Evolutionary conservation across 2,329 filamentous ascomycete genomes (phyloP).

Genomic region (Alternaria arbusti): DNA sequence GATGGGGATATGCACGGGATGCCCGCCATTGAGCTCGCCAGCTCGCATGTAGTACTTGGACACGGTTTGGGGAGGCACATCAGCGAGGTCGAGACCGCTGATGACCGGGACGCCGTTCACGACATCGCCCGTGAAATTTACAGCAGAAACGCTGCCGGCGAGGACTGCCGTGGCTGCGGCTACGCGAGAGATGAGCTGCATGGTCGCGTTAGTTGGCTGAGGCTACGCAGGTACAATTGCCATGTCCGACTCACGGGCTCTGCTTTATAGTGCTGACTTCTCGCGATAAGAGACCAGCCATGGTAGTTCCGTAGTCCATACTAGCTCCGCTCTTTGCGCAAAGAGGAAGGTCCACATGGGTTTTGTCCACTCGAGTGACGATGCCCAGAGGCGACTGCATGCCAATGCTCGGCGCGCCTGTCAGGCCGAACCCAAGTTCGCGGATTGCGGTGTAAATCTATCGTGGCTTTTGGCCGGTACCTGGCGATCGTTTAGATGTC

Average conservation of each 20-base stretch:
- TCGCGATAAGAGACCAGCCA: slow-evolving; percentile 22
- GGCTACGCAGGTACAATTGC: not conserved
- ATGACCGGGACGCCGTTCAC: slow-evolving; percentile 43
- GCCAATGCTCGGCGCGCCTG: slow-evolving; percentile 5
- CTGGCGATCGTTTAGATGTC: not conserved
- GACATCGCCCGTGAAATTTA: slow-evolving; percentile 42
- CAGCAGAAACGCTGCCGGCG: slow-evolving; percentile 23
- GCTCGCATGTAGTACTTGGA: slow-evolving; percentile 49
- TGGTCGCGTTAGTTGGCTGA: slow-evolving; percentile 12
- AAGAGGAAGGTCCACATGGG: slow-evolving; percentile 38
- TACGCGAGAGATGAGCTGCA: slow-evolving; percentile 34
- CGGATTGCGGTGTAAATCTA: not conserved
- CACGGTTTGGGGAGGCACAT: slow-evolving; percentile 45
- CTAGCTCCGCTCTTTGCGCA: slow-evolving; percentile 23
- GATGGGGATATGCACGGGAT: slow-evolving; percentile 46
- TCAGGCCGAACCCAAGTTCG: not conserved
- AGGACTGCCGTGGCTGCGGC: slow-evolving; percentile 25
- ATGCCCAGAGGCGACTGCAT: slow-evolving; percentile 31
- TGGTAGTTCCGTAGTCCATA: not conserved
- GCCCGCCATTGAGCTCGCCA: slow-evolving; percentile 48
- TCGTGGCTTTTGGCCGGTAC: not conserved
- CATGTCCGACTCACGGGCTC: not conserved
- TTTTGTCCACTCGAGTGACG: slow-evolving; percentile 30
- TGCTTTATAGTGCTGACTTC: slow-evolving; percentile 16
- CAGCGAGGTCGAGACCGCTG: slow-evolving; percentile 42